A percentile compares a stretch with the other conserved stretches of the same genome.
Evolutionary conservation across 2,329 filamentous ascomycete genomes (phyloP).

Genomic region (Leptographium lundbergii): DNA sequence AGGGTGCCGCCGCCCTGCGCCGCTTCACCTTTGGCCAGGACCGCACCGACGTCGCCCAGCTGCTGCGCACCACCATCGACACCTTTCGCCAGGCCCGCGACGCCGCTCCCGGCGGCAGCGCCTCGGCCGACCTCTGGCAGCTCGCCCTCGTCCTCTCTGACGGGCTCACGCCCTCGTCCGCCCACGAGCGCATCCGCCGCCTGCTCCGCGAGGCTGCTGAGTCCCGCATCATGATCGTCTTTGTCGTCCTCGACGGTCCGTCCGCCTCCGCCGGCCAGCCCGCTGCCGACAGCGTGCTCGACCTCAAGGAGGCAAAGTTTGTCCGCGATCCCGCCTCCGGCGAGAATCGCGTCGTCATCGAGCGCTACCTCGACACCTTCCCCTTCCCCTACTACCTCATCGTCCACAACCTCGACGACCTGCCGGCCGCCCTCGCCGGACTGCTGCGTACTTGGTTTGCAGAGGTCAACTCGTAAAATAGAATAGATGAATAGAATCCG

Average conservation of each 20-base stretch:
- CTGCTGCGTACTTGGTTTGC: slow-evolving; percentile 94
- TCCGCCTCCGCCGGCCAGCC: slow-evolving; percentile 27
- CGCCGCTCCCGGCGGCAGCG: slow-evolving; percentile 30
- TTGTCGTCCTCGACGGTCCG: slow-evolving; percentile 79
- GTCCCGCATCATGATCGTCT: slow-evolving; percentile 94
- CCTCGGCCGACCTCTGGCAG: slow-evolving; percentile 75
- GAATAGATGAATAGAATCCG: neutral
- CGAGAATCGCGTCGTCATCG: slow-evolving; percentile 62
- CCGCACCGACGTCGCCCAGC: slow-evolving; percentile 69
- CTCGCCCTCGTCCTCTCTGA: slow-evolving; percentile 87
- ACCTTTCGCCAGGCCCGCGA: slow-evolving; percentile 68
- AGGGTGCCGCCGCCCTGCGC: slow-evolving; percentile 61
- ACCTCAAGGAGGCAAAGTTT: slow-evolving; percentile 80
- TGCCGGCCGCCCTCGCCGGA: slow-evolving; percentile 77
- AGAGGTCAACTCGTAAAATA: slow-evolving; percentile 30
- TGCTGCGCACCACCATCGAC: slow-evolving; percentile 67
- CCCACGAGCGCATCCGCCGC: slow-evolving; percentile 71
- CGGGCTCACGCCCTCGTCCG: slow-evolving; percentile 69
- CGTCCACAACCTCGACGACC: slow-evolving; percentile 79
- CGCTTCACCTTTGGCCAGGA: slow-evolving; percentile 77
- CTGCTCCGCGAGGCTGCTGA: slow-evolving; percentile 81
- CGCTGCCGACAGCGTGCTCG: slow-evolving; percentile 58
- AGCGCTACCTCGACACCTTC: slow-evolving; percentile 88
- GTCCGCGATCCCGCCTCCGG: slow-evolving; percentile 44
- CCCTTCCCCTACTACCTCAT: slow-evolving; percentile 96